Conservation (phyloP, 1,284 basidiomycete species). For the Neolentinus lepideus region DNA sequence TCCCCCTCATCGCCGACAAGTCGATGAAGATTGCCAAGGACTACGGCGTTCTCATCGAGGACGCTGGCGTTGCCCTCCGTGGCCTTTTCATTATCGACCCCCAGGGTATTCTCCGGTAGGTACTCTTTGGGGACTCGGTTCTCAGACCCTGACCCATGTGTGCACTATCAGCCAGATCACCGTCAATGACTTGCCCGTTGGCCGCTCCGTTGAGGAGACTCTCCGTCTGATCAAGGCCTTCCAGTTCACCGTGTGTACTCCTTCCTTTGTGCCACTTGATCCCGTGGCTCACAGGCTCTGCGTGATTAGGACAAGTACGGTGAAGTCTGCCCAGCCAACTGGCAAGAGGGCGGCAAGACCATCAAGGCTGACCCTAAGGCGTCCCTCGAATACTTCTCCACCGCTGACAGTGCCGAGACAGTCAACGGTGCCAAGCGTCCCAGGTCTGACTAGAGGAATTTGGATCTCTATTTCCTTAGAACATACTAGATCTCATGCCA, state of each 20-base stretch:
- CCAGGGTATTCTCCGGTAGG: constrained; percentile 68
- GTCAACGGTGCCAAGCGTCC: constrained; percentile 20
- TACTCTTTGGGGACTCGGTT: constrained; percentile 5
- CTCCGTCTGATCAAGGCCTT: constrained; percentile 86
- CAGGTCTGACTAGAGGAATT: constrained; percentile 1
- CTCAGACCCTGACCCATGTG: background rate
- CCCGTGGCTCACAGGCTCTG: background rate
- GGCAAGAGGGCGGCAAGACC: constrained; percentile 69
- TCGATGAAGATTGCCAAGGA: constrained; percentile 64
- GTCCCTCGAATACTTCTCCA: constrained; percentile 71
- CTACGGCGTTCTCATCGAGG: constrained; percentile 83
- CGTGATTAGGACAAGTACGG: constrained; percentile 68
- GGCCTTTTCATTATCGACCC: constrained; percentile 90
- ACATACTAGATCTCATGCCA: constrained; percentile 1
- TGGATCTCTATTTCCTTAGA: background rate
- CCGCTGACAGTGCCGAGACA: constrained; percentile 22
- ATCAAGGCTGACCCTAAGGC: constrained; percentile 72
- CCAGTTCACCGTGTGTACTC: constrained; percentile 68
- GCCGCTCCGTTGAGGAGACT: constrained; percentile 87
- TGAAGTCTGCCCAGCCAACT: constrained; percentile 88
- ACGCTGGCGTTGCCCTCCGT: constrained; percentile 79
- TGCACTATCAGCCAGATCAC: constrained; percentile 59
- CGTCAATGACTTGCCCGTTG: constrained; percentile 86
- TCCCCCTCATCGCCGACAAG: constrained; percentile 72
- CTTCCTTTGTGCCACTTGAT: background rate